These are phyloP conservation scores for Saturnispora gosingensis DNA, from an alignment of 805 yeast genomes.

Conservation along the genomic window DNA sequence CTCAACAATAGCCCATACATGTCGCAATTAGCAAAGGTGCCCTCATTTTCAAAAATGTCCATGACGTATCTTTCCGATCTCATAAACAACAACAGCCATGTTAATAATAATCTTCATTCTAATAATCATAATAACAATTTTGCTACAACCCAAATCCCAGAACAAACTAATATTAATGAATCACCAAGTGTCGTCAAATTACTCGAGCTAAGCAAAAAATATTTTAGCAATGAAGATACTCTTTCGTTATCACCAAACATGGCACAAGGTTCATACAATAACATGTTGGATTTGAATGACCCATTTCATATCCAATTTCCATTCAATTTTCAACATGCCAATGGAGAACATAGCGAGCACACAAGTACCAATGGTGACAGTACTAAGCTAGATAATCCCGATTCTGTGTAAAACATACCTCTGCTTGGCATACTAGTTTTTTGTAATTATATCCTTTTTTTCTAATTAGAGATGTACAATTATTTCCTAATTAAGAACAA, in stretches of 20 bases:
- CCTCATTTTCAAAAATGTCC: slow-evolving; percentile 1
- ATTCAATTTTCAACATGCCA: slow-evolving; percentile 33
- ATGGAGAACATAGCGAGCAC: neutral
- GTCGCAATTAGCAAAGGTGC: slow-evolving; percentile 3
- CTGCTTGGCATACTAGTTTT: neutral
- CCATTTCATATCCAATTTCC: slow-evolving; percentile 47
- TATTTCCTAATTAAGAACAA: neutral
- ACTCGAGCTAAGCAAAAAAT: neutral
- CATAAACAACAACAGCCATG: neutral
- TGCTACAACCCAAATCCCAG: neutral
- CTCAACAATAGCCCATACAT: neutral
- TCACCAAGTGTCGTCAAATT: slow-evolving; percentile 3
- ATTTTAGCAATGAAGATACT: neutral
- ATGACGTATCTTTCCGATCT: slow-evolving; percentile 1
- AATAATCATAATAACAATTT: neutral
- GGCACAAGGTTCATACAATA: neutral
- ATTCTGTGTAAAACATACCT: neutral
- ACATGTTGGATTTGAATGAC: slow-evolving; percentile 31
- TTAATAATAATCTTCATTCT: slow-evolving; percentile 3
- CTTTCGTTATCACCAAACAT: neutral
- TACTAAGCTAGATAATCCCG: neutral
- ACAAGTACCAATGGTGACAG: neutral
- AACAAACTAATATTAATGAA: neutral
- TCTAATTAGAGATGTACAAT: neutral
- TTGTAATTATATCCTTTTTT: neutral